A percentile compares a stretch with the other conserved stretches of the same genome.
Conservation (phyloP, 164 flowering plant genomes). For the Litsea cubeba region DNA sequence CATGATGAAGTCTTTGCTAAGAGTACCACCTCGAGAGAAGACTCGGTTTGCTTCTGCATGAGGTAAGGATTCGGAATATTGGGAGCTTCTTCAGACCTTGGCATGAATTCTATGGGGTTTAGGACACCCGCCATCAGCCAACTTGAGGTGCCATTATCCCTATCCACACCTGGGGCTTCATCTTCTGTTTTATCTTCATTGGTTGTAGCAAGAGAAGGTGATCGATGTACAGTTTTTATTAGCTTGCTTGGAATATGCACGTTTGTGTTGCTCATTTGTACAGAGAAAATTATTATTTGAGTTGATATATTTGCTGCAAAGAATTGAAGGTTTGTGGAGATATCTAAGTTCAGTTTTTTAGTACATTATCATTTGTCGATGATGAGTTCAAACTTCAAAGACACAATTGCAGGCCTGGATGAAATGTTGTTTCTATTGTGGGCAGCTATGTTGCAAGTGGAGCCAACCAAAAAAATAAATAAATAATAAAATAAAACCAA, state of each 20-base stretch:
- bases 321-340: neutral
- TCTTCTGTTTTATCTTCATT: neutral
- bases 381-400: no score
- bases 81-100: neutral
- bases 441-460: no score
- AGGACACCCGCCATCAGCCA: neutral
- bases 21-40: slow-evolving; percentile 71
- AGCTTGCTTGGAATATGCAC: neutral
- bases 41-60: slow-evolving; percentile 34
- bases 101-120: neutral
- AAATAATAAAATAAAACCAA: no score
- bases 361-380: no score
- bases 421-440: no score
- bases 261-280: neutral
- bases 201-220: neutral
- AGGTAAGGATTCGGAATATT: neutral
- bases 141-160: neutral
- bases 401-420: no score
- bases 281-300: neutral
- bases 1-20: slow-evolving; percentile 74
- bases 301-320: neutral
- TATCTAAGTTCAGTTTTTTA: no score
- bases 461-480: no score
- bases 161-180: neutral
- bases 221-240: neutral